phyloP scores from a whole-genome alignment of 176 grass and related monocot genomes.

The Canna indica region DNA sequence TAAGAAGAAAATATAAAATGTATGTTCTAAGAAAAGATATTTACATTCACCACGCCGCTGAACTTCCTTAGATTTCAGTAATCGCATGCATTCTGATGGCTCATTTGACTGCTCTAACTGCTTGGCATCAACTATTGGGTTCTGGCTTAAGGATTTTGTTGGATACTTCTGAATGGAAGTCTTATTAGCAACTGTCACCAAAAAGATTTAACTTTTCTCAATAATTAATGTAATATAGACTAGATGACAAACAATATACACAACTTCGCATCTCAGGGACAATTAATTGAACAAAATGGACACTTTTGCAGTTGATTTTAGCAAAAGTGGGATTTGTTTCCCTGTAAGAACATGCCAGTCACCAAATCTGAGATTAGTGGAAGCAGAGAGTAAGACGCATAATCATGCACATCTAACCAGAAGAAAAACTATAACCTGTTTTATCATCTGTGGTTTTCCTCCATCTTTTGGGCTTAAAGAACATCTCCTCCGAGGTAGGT shows the following conservation, averaged over 20 bases:
- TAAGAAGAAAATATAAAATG: background rate
- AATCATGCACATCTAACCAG: background rate
- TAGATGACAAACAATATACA: background rate
- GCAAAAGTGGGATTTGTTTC: no score
- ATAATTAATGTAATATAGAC: background rate
- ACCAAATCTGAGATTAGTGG: background rate
- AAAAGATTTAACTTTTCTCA: background rate
- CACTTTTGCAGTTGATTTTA: background rate
- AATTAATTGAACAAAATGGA: background rate
- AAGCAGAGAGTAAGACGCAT: background rate
- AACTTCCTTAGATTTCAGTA: slow-evolving; percentile 15
- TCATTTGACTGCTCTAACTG: slow-evolving; percentile 17
- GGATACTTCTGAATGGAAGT: background rate
- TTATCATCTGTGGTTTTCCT: background rate
- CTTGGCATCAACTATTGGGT: background rate
- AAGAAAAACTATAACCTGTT: background rate
- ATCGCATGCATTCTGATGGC: slow-evolving; percentile 6
- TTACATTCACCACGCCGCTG: slow-evolving; percentile 32
- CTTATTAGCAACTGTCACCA: background rate
- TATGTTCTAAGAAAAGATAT: slow-evolving; percentile 15
- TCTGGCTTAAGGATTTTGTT: slow-evolving; percentile 16
- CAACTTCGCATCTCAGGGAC: background rate
- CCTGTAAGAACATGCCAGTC: no score
- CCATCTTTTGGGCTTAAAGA: background rate
- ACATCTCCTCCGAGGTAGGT: slow-evolving; percentile 6